Percentiles rank a stretch among this genome's conserved stretches.
Conservation (phyloP, 2,329 filamentous ascomycete species). For the Epichloe coenophiala region DNA sequence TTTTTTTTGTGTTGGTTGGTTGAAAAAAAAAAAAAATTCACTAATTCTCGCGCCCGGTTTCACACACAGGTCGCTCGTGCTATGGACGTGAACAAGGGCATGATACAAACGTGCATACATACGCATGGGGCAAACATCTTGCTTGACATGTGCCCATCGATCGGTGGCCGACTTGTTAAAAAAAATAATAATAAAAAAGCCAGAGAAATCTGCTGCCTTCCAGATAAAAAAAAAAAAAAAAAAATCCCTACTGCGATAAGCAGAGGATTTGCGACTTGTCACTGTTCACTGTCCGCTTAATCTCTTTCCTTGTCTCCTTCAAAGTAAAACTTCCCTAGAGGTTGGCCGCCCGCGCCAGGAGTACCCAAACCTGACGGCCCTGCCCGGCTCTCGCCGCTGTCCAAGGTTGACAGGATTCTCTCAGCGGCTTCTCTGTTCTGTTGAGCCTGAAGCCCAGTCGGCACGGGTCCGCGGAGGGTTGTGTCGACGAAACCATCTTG, state of each 20-base stretch:
- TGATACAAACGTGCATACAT: background rate
- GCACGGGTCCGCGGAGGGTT: constrained; percentile 43
- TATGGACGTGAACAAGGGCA: background rate
- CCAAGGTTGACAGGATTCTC: constrained; percentile 46
- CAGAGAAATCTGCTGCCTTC: background rate
- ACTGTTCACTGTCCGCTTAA: background rate
- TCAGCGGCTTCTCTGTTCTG: constrained; percentile 43
- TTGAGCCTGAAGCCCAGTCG: constrained; percentile 19
- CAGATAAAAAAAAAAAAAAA: background rate
- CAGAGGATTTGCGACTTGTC: background rate
- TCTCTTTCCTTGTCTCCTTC: constrained; percentile 30
- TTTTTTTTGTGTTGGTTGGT: too few relatives aligned
- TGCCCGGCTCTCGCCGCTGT: constrained; percentile 31
- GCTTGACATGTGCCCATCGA: background rate
- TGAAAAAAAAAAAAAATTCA: too few relatives aligned
- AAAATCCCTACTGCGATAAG: background rate
- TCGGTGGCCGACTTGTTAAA: background rate
- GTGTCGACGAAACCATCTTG: constrained; percentile 51
- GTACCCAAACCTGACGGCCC: constrained; percentile 27
- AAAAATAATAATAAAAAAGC: background rate
- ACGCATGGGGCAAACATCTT: too few relatives aligned
- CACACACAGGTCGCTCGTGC: constrained; percentile 4
- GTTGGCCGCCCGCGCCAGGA: constrained; percentile 29
- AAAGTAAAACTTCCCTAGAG: constrained; percentile 47
- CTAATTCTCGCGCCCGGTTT: background rate